phyloP scores from a whole-genome alignment of 306 rosid genomes.

The Prinsepia uniflora region DNA sequence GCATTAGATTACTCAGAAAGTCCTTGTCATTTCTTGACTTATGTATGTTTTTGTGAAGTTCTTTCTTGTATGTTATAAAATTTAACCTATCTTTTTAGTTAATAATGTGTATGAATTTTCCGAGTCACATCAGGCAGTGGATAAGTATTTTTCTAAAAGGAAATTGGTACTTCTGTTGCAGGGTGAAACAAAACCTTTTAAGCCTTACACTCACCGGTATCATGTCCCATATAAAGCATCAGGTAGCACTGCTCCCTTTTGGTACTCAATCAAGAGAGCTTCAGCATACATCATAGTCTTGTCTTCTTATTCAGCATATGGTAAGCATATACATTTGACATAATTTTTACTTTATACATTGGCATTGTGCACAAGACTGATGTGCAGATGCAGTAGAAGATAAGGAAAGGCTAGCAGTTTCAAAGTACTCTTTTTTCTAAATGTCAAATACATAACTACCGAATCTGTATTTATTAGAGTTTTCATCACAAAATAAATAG shows the following conservation, averaged over 20 bases:
- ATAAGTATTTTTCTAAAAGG: background rate
- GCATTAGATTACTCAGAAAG: background rate
- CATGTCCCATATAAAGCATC: slow-evolving; percentile 45
- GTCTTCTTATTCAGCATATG: slow-evolving; percentile 68
- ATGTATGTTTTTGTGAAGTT: background rate
- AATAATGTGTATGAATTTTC: background rate
- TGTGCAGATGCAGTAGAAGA: background rate
- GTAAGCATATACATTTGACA: slow-evolving; percentile 26
- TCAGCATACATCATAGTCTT: slow-evolving; percentile 69
- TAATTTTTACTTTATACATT: background rate
- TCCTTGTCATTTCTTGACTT: background rate
- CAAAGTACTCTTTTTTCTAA: background rate
- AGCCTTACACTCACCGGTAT: slow-evolving; percentile 53
- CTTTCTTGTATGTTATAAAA: background rate
- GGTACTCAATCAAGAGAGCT: slow-evolving; percentile 72
- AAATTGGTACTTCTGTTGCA: slow-evolving; percentile 23
- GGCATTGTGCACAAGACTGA: background rate
- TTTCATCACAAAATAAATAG: no score
- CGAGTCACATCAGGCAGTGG: background rate
- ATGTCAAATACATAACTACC: background rate
- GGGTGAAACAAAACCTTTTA: slow-evolving; percentile 66
- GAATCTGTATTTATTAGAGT: background rate
- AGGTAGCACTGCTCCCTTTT: slow-evolving; percentile 36
- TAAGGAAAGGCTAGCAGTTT: background rate
- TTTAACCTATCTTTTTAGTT: background rate